Evolutionary conservation across 164 flowering plant species (phyloP).

Genomic region (Aristolochia fimbriata): DNA sequence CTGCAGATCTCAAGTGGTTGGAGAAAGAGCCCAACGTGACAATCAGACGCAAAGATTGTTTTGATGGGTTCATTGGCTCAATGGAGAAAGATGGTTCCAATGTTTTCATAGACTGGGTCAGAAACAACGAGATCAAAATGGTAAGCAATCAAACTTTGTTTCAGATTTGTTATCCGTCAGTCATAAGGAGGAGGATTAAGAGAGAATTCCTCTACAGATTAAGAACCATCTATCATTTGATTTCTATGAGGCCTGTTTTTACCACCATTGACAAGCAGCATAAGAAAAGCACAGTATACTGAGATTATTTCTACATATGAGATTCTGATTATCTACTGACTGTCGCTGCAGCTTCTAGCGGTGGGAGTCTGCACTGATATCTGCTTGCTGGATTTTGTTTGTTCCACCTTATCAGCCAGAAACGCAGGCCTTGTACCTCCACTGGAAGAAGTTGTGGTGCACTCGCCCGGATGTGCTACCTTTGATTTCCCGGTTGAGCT

Average conservation of each 20-base stretch:
- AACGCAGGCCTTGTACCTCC: constrained; percentile 62
- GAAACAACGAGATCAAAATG: constrained; percentile 49
- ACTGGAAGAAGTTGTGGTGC: constrained; percentile 67
- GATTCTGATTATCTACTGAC: not conserved
- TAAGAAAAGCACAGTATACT: too few relatives aligned
- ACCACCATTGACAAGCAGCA: too few relatives aligned
- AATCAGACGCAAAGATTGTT: constrained; percentile 66
- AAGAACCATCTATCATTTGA: too few relatives aligned
- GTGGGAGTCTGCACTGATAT: constrained; percentile 93
- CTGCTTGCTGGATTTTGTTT: constrained; percentile 82
- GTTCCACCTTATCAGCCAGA: constrained; percentile 69
- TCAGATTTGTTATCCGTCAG: not conserved
- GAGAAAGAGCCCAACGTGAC: constrained; percentile 69
- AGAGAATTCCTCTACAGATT: too few relatives aligned
- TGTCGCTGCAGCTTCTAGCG: constrained; percentile 57
- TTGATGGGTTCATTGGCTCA: constrained; percentile 75
- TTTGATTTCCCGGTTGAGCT: constrained; percentile 61
- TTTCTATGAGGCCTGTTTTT: too few relatives aligned
- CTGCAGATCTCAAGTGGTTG: constrained; percentile 58
- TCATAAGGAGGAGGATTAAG: too few relatives aligned
- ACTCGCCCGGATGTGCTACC: constrained; percentile 81
- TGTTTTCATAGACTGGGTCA: constrained; percentile 71
- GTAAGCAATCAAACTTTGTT: constrained; percentile 27
- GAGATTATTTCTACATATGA: too few relatives aligned
- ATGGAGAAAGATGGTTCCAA: constrained; percentile 80